Base-by-base conservation (phyloP, 768 basidiomycete species). In the Serendipita sp. region DNA sequence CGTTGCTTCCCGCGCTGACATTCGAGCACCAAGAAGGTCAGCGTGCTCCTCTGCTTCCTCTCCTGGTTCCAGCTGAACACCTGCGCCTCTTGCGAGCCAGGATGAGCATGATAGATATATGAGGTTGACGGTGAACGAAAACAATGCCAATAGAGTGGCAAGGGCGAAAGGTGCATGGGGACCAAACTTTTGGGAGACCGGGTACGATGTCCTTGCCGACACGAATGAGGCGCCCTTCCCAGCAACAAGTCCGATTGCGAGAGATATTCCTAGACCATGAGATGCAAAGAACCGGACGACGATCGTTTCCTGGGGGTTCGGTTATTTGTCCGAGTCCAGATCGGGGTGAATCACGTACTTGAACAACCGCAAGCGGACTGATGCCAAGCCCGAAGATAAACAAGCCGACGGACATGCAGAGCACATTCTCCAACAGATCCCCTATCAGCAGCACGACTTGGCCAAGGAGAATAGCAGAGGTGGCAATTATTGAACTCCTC, bases 231-330 rank as follows among this genome's bases (percentile, higher is more conserved):
- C 80, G 9, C 78, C 81, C 71, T 90, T 92, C 38, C 90, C 90
- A 2, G 82, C 85, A 24, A 92, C 78, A 16, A 92, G 82, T 22
- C 89, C 90, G n/a, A 90, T 76, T 0, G 88, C 88, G 74, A 92
- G 81, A 1, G 86, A 85, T 5, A 84, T 75, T 1, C 86, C 89
- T 0, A 90, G 75, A 1, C 86, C 86, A 69, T 83, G 85, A 0
- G 82, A 79, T 65, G 79, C 81, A 75, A 89, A 90, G 74, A 87
- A 87, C 26, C 85, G 84, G 44, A 89, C 85, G 60, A 91, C 87
- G 66, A 90, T 89, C 3, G 85, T 85, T 71, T 91, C 89, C 73
- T 87, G 24, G 14, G 11, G 11, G 30, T 9, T 60, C 28, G 30
- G 34, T 24, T 60, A 60, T 24, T 20, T 20, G 56, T 9, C 31